Evolutionary conservation across 1,284 basidiomycete genomes (phyloP).

Genomic region (Wolfiporia cocos): DNA sequence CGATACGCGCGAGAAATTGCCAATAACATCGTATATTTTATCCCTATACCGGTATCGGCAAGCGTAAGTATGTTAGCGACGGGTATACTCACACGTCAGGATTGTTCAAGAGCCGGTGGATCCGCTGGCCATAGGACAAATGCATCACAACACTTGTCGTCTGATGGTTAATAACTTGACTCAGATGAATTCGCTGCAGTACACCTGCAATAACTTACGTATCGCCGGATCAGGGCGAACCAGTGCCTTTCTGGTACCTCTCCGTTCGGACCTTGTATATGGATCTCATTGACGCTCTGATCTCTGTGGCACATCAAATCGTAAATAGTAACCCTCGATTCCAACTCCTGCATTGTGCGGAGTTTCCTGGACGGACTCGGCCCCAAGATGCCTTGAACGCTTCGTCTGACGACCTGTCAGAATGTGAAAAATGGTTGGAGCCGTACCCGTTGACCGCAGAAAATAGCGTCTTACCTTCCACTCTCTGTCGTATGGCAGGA

Average conservation of each 20-base stretch:
- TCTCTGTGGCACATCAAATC: conserved; percentile 12
- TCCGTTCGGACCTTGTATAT: not conserved
- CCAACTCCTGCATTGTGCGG: conserved; percentile 20
- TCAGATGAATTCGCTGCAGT: not conserved
- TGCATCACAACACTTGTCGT: conserved; percentile 3
- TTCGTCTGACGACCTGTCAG: conserved; percentile 15
- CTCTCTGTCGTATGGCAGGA: conserved; percentile 23
- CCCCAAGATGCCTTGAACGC: conserved; percentile 19
- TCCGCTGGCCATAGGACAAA: conserved; percentile 5
- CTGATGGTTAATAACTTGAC: not conserved
- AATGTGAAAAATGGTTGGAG: not conserved
- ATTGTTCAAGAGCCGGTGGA: conserved; percentile 3
- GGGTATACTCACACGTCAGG: conserved; percentile 2
- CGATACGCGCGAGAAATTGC: conserved; percentile 4
- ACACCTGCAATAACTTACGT: conserved; percentile 14
- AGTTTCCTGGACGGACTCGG: conserved; percentile 21
- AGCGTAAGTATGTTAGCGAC: not conserved
- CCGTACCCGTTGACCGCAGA: not conserved
- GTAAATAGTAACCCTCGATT: conserved; percentile 20
- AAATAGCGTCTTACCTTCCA: conserved; percentile 18
- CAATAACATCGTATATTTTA: conserved; percentile 6
- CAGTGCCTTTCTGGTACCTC: conserved; percentile 23
- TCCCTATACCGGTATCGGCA: not conserved
- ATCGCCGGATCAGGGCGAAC: conserved; percentile 23
- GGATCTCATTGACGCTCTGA: not conserved